Conservation (phyloP, 169 alveolate species). For the Eimeria maxima region DNA sequence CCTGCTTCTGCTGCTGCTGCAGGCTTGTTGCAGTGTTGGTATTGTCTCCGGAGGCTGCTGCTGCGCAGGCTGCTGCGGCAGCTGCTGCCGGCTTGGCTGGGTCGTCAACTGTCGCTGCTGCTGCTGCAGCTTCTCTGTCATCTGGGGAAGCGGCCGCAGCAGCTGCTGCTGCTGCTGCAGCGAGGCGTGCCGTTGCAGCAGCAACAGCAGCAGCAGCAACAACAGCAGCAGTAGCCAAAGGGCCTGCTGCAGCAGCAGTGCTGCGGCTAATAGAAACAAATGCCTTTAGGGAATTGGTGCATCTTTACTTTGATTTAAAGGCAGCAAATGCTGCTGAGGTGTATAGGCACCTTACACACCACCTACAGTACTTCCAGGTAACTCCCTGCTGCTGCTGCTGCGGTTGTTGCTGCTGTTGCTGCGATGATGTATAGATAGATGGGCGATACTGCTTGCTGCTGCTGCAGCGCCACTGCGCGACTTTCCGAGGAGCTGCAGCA, state of each 20-base stretch:
- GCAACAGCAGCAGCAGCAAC: slow-evolving; percentile 26
- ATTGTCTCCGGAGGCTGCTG: slow-evolving; percentile 43
- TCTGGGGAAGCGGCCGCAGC: background rate
- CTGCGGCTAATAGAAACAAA: slow-evolving; percentile 40
- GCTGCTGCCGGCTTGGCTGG: slow-evolving; percentile 12
- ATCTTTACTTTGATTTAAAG: slow-evolving; percentile 6
- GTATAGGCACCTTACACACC: slow-evolving; percentile 39
- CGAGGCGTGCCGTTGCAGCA: slow-evolving; percentile 10
- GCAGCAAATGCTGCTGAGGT: slow-evolving; percentile 40
- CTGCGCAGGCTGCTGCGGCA: slow-evolving; percentile 10
- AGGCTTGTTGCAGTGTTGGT: slow-evolving; percentile 52
- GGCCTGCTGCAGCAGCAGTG: slow-evolving; percentile 18
- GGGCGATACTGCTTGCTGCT: background rate
- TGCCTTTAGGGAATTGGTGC: slow-evolving; percentile 12
- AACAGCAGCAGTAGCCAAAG: slow-evolving; percentile 1
- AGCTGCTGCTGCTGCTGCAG: background rate
- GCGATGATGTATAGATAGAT: no score
- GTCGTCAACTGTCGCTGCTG: slow-evolving; percentile 16
- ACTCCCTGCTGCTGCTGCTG: background rate
- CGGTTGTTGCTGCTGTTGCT: background rate
- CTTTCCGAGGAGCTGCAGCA: slow-evolving; percentile 41
- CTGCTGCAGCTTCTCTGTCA: background rate
- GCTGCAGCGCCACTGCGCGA: slow-evolving; percentile 47
- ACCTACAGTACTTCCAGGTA: slow-evolving; percentile 59
- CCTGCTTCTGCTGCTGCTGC: slow-evolving; percentile 42